These are phyloP conservation scores for Malassezia globosa DNA, from an alignment of 1,284 basidiomycete species.

Conservation along the genomic window DNA sequence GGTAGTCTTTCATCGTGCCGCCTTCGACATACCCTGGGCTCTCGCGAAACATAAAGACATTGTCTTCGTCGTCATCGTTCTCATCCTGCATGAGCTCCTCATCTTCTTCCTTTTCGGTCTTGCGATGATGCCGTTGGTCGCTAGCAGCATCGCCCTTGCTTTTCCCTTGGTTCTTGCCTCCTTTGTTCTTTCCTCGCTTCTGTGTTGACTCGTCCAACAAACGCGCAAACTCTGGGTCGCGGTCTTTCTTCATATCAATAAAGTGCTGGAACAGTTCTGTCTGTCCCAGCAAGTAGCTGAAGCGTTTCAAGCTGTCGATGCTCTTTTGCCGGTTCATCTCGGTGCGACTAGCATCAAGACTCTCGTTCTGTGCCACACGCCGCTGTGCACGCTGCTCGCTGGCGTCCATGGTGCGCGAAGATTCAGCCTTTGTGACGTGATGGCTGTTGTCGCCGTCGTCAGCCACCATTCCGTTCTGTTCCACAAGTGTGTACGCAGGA, in stretches of 20 bases:
- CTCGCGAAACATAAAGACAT: conserved; percentile 37
- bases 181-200: conserved; percentile 20
- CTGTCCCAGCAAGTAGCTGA: conserved; percentile 43
- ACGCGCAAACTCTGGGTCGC: conserved; percentile 85
- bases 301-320: conserved; percentile 43
- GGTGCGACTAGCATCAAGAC: conserved; percentile 28
- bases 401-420: background rate
- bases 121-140: conserved; percentile 65
- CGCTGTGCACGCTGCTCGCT: conserved; percentile 19
- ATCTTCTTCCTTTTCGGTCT: conserved; percentile 73
- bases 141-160: conserved; percentile 48
- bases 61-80: conserved; percentile 69
- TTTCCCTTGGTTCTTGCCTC: no score
- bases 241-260: conserved; percentile 53
- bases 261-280: conserved; percentile 47
- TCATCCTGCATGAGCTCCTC: conserved; percentile 63
- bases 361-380: conserved; percentile 33
- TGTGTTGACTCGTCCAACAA: conserved; percentile 57
- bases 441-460: no score
- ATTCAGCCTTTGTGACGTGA: background rate
- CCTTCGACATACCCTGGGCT: conserved; percentile 51
- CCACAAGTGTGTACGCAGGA: no score
- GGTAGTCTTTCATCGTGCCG: conserved; percentile 81
- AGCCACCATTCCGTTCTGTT: no score
- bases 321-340: conserved; percentile 37